Base-by-base conservation (phyloP, 495 filamentous ascomycete genomes). In the Evansstolkia leycettana region DNA sequence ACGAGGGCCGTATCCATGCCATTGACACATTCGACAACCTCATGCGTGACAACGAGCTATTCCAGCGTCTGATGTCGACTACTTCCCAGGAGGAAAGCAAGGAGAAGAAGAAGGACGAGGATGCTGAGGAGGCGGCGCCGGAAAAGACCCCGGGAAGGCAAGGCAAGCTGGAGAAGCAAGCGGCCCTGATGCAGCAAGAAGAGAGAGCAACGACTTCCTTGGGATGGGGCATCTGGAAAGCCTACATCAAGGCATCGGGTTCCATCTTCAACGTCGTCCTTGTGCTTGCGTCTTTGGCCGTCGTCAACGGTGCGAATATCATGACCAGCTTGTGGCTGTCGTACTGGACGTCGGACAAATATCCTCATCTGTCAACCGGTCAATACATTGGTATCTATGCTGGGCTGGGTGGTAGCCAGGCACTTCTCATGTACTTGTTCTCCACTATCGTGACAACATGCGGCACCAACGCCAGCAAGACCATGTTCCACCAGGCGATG, bases 321-420 rank as follows among this genome's bases (percentile, higher is more conserved):
- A 70, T 72, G 41, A 93, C 86, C 8, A 86, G 76, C 41, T 57
- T 98, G 34, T 98, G 89, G 89, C 74, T 96, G 8, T 84, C 85
- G 1, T 96, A 75, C 56, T 96, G 89, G 89, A 89, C 85, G 0
- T 75, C 74, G 5, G 55, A 83, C 50, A 82, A 81, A 42, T 80
- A 76, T 43, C 48, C 53, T 3, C 12, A 17, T 24, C 43, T 64
- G 3, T 62, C 65, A 0, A 75, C 60, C 13, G 82, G 80, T 1
- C 52, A 67, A 25, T 95, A 95, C 40, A 94, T 95, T 44, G 88
- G 84, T 9, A 72, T 84, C 19, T 98, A 94, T 46, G 83, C 81
- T 9, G 82, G 64, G 0, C 70, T 96, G 2, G 87, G 80, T 25
- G 72, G 70, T 3, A 36, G 53, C 1, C 84, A 90, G 42, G 80